Percentiles rank a stretch among this genome's conserved stretches.
Conservation (phyloP, 495 filamentous ascomycete genomes). For the Coniosporium apollinis region DNA sequence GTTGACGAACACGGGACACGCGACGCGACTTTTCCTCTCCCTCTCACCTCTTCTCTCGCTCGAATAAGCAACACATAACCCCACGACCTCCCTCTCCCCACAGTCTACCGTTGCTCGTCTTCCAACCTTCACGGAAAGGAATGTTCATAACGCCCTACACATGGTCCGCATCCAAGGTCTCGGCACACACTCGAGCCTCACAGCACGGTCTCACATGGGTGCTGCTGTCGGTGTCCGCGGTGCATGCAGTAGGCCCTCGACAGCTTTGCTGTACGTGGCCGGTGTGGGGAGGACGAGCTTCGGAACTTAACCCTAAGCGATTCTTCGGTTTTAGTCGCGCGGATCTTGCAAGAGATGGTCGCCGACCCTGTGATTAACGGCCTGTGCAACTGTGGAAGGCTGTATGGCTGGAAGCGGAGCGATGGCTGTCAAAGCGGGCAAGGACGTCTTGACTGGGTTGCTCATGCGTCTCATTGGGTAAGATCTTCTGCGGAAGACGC, state of each 20-base stretch:
- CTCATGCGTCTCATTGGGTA: slow-evolving; percentile 46
- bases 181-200: slow-evolving; percentile 26
- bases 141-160: slow-evolving; percentile 33
- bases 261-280: slow-evolving; percentile 17
- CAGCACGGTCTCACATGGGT: slow-evolving; percentile 29
- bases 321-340: slow-evolving; percentile 39
- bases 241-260: slow-evolving; percentile 13
- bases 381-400: slow-evolving; percentile 1
- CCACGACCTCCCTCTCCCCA: slow-evolving; percentile 46
- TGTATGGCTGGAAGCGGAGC: slow-evolving; percentile 21
- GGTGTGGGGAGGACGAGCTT: slow-evolving; percentile 35
- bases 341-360: slow-evolving; percentile 21
- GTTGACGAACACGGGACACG: slow-evolving; percentile 10
- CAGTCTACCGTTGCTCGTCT: slow-evolving; percentile 49
- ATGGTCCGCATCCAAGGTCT: slow-evolving; percentile 12
- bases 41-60: slow-evolving; percentile 23
- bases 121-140: slow-evolving; percentile 36
- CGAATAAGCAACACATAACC: slow-evolving; percentile 17
- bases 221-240: slow-evolving; percentile 10
- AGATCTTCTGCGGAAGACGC: slow-evolving; percentile 45
- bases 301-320: slow-evolving; percentile 71
- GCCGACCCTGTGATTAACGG: slow-evolving; percentile 29
- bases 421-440: slow-evolving; percentile 29
- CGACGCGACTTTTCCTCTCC: too few species aligned
- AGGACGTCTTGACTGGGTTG: slow-evolving; percentile 17